Percentiles rank a stretch among this genome's conserved stretches.
phyloP scores from a whole-genome alignment of 2,329 filamentous ascomycete species.

The Aspergillus arachidicola region DNA sequence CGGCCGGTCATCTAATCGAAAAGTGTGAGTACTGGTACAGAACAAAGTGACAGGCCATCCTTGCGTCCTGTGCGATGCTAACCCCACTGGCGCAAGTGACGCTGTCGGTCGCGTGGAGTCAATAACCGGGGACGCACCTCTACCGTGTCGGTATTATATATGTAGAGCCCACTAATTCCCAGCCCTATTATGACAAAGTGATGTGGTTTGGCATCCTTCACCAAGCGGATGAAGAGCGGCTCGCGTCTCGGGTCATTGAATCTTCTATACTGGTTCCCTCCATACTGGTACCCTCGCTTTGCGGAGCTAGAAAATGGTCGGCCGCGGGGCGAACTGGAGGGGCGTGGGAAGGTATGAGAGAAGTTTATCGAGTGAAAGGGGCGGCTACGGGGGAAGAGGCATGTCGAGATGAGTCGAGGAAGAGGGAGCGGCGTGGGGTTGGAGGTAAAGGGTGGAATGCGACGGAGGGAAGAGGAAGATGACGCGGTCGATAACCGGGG shows the following conservation, averaged over 20 bases:
- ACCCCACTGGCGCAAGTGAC: background rate
- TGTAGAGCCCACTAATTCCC: conserved; percentile 51
- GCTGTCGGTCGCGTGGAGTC: background rate
- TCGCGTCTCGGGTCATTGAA: conserved; percentile 17
- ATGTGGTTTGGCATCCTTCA: conserved; percentile 27
- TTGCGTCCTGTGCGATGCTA: background rate
- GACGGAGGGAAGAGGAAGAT: conserved; percentile 1
- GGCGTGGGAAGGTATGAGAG: background rate
- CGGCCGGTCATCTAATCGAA: conserved; percentile 53
- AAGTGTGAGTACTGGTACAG: background rate
- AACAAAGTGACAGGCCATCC: background rate
- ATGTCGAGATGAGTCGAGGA: background rate
- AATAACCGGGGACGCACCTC: conserved; percentile 40
- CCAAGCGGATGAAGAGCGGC: conserved; percentile 19
- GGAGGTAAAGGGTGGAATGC: conserved; percentile 5
- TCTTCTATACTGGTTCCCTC: conserved; percentile 22
- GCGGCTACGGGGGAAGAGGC: background rate
- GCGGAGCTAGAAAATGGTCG: conserved; percentile 19
- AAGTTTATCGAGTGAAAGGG: background rate
- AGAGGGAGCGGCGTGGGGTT: background rate
- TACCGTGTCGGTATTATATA: conserved; percentile 60
- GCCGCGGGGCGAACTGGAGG: background rate
- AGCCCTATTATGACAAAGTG: conserved; percentile 43
- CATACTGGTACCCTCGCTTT: conserved; percentile 9
- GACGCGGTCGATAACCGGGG: background rate